A percentile compares a stretch with the other conserved stretches of the same genome.
Evolutionary conservation across 768 basidiomycete genomes (phyloP).

Genomic region (Amanita fuliginea): DNA sequence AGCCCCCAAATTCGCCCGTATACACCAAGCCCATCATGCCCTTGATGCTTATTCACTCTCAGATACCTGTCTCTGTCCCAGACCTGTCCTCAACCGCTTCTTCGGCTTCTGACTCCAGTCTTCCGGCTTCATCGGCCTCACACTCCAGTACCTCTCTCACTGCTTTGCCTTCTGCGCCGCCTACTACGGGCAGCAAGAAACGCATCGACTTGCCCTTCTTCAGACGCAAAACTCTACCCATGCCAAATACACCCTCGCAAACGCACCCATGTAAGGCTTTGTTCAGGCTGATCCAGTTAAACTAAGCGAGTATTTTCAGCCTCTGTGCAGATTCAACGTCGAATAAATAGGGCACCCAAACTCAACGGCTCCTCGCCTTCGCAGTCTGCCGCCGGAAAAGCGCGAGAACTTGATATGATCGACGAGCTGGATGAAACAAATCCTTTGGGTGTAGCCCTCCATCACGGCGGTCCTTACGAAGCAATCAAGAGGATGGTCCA

Average conservation of each 20-base stretch:
- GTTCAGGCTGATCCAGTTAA: not conserved
- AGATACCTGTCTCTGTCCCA: conserved; percentile 10
- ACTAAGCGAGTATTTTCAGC: not conserved
- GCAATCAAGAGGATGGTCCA: conserved; percentile 30
- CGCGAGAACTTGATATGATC: conserved; percentile 48
- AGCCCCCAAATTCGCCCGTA: conserved; percentile 23
- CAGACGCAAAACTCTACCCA: conserved; percentile 1
- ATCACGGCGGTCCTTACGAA: conserved; percentile 73
- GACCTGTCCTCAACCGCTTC: not conserved
- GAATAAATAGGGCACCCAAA: not conserved
- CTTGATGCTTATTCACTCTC: conserved; percentile 10
- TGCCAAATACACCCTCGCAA: too few relatives aligned
- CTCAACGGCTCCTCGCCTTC: not conserved
- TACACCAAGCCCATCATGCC: conserved; percentile 8
- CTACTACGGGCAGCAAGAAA: not conserved
- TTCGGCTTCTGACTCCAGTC: not conserved
- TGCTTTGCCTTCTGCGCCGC: not conserved
- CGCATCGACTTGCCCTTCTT: conserved; percentile 3
- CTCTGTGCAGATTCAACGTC: not conserved
- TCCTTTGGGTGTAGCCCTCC: conserved; percentile 51
- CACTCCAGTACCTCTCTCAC: not conserved
- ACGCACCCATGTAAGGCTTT: not conserved
- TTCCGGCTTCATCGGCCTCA: not conserved
- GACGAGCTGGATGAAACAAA: conserved; percentile 73
- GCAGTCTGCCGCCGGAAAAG: not conserved